These are phyloP conservation scores for Monascus purpureus DNA, from an alignment of 495 filamentous ascomycete species.

Conservation along the genomic window DNA sequence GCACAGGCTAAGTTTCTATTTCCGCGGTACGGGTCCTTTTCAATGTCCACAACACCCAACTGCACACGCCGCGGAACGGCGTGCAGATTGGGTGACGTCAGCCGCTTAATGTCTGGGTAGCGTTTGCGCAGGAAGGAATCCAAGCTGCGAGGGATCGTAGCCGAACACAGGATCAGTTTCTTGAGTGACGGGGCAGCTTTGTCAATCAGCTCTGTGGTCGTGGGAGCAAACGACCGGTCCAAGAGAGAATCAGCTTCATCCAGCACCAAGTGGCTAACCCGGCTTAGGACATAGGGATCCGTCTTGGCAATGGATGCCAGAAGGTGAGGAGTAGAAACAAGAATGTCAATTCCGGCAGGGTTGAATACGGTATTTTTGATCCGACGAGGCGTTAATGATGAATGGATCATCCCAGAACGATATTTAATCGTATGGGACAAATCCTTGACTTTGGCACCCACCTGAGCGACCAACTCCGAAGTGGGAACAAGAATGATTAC, in stretches of 20 bases:
- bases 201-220: slow-evolving; percentile 69
- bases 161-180: slow-evolving; percentile 90
- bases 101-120: slow-evolving; percentile 68
- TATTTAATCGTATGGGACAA: slow-evolving; percentile 75
- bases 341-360: slow-evolving; percentile 66
- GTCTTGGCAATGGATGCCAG: slow-evolving; percentile 70
- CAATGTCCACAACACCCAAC: slow-evolving; percentile 81
- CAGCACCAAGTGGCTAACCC: slow-evolving; percentile 72
- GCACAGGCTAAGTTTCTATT: slow-evolving; percentile 88
- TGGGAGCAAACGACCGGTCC: slow-evolving; percentile 77
- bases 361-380: slow-evolving; percentile 78
- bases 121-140: slow-evolving; percentile 66
- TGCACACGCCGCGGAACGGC: slow-evolving; percentile 91
- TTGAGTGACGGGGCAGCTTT: slow-evolving; percentile 60
- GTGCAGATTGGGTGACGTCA: slow-evolving; percentile 90
- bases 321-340: slow-evolving; percentile 80
- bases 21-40: slow-evolving; percentile 76
- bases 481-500: slow-evolving; percentile 87
- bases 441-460: slow-evolving; percentile 61
- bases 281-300: slow-evolving; percentile 77
- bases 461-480: slow-evolving; percentile 82
- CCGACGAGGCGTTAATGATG: slow-evolving; percentile 55
- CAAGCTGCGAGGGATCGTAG: slow-evolving; percentile 81
- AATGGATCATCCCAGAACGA: slow-evolving; percentile 65
- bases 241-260: slow-evolving; percentile 94